Conservation (phyloP, 805 yeast genomes). For the Yarrowia keelungensis region DNA sequence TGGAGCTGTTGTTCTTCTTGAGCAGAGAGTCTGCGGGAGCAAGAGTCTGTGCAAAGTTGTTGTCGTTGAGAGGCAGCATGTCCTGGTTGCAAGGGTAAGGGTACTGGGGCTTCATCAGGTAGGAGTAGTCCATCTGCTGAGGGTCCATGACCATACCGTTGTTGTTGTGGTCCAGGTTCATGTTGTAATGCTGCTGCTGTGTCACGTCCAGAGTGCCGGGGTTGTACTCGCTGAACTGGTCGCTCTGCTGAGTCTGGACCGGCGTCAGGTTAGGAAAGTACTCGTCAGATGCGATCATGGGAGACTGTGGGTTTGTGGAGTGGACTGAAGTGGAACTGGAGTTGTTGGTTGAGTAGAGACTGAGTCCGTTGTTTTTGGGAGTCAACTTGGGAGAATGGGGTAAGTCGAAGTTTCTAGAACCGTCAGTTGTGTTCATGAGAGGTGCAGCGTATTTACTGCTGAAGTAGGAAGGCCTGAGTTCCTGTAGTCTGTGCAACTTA, state of each 20-base stretch:
- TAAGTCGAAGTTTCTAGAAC: conserved; percentile 36
- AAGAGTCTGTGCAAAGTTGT: conserved; percentile 35
- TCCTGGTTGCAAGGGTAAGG: conserved; percentile 26
- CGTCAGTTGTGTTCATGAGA: conserved; percentile 38
- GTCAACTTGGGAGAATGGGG: conserved; percentile 37
- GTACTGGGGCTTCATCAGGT: conserved; percentile 31
- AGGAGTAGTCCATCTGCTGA: conserved; percentile 24
- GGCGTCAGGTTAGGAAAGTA: conserved; percentile 38
- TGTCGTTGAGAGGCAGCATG: conserved; percentile 36
- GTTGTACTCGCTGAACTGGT: conserved; percentile 23
- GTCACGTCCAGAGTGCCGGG: conserved; percentile 32
- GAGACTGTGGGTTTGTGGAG: conserved; percentile 28
- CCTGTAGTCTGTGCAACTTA: conserved; percentile 14
- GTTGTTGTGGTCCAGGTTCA: conserved; percentile 1
- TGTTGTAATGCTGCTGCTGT: conserved; percentile 32
- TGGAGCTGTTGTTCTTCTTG: conserved; percentile 35
- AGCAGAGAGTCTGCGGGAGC: conserved; percentile 34
- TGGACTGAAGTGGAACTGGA: conserved; percentile 30
- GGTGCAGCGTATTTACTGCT: conserved; percentile 19
- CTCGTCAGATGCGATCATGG: conserved; percentile 38
- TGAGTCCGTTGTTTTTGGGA: conserved; percentile 35
- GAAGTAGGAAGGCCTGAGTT: background rate
- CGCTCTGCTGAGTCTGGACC: conserved; percentile 34
- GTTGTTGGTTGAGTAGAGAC: conserved; percentile 34
- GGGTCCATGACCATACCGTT: conserved; percentile 4